Conservation (phyloP, 352 stramenopile genomes). For the Globisporangium perplexum region DNA sequence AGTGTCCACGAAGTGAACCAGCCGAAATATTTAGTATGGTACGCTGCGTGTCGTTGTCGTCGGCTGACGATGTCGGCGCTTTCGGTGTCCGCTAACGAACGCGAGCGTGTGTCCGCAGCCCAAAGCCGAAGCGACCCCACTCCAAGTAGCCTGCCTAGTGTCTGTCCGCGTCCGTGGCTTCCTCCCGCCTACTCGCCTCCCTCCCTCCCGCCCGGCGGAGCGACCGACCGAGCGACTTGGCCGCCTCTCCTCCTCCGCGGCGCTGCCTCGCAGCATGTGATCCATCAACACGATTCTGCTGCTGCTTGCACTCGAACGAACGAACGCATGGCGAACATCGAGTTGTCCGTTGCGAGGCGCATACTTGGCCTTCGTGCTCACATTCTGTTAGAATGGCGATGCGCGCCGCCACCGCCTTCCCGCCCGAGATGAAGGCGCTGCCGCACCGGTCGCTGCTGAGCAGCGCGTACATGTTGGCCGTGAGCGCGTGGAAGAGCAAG, state of each 20-base stretch:
- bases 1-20: conserved; percentile 19
- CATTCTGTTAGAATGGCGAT: too few species aligned
- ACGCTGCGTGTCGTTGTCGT: background rate
- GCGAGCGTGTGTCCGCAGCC: conserved; percentile 6
- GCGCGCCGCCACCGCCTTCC: too few species aligned
- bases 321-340: too few species aligned
- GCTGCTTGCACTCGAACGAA: background rate
- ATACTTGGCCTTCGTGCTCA: too few species aligned
- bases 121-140: conserved; percentile 20
- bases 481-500: background rate
- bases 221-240: background rate
- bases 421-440: too few species aligned
- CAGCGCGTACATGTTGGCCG: background rate
- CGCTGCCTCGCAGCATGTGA: background rate
- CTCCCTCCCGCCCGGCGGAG: background rate
- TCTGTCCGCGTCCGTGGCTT: conserved; percentile 10
- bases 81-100: background rate
- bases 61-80: too few species aligned
- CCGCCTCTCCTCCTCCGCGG: background rate
- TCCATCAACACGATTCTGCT: background rate
- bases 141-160: conserved; percentile 12
- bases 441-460: background rate
- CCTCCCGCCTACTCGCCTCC: background rate
- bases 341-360: too few species aligned
- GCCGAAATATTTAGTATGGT: conserved; percentile 31